Percentiles rank a stretch among this genome's conserved stretches.
phyloP scores from a whole-genome alignment of 306 rosid species.

The Cicer yamashitae region DNA sequence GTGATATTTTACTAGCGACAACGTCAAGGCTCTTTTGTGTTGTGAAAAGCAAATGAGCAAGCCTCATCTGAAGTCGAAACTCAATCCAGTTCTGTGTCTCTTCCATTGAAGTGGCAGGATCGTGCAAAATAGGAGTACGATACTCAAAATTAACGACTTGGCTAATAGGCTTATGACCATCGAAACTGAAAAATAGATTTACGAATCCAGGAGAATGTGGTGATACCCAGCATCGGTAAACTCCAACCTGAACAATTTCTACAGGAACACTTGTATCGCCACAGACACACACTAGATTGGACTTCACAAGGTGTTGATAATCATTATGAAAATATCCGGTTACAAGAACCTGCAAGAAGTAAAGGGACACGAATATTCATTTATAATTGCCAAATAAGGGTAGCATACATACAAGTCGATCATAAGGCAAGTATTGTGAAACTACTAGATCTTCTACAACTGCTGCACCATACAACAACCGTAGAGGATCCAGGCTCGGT shows the following conservation, averaged over 20 bases:
- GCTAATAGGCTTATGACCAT: slow-evolving; percentile 83
- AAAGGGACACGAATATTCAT: slow-evolving; percentile 22
- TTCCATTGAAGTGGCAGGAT: slow-evolving; percentile 54
- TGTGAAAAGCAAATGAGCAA: slow-evolving; percentile 70
- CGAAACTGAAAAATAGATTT: slow-evolving; percentile 72
- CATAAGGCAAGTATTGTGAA: slow-evolving; percentile 2
- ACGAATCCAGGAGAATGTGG: slow-evolving; percentile 69
- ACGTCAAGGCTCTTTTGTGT: slow-evolving; percentile 65
- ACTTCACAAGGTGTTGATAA: slow-evolving; percentile 64
- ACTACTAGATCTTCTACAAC: background rate
- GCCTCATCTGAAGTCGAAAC: slow-evolving; percentile 72
- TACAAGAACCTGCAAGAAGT: slow-evolving; percentile 73
- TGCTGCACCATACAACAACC: too few relatives aligned
- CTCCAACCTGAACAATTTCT: slow-evolving; percentile 87
- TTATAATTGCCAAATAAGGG: slow-evolving; percentile 27
- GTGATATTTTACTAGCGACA: slow-evolving; percentile 61
- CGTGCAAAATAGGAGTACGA: slow-evolving; percentile 62
- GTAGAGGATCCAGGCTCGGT: too few relatives aligned
- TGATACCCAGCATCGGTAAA: slow-evolving; percentile 76
- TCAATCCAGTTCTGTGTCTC: slow-evolving; percentile 60
- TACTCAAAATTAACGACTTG: slow-evolving; percentile 79
- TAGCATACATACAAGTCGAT: background rate
- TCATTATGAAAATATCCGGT: slow-evolving; percentile 69
- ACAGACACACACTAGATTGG: slow-evolving; percentile 68
- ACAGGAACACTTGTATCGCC: slow-evolving; percentile 65